Base-by-base conservation (phyloP, 495 filamentous ascomycete genomes). In the Xylaria grammica region DNA sequence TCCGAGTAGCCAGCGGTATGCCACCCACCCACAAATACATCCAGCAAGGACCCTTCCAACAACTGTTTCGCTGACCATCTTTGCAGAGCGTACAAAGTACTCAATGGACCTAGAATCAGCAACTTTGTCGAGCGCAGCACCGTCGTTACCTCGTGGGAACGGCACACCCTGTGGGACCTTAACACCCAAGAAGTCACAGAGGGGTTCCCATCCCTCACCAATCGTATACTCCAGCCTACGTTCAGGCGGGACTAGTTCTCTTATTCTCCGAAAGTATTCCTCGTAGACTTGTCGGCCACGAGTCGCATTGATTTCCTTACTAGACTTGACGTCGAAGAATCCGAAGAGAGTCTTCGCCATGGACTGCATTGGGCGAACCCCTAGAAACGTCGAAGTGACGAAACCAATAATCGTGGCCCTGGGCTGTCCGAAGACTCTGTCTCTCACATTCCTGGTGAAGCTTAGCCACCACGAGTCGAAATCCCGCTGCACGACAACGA, bases 201-300 rank as follows among this genome's bases (percentile, higher is more conserved):
- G 72, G 32, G 79, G 78, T 46, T 73, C 78, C 80, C 80, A 82
- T 11, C 80, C 81, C 53, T 80, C 73, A 54, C 77, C 72, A 30
- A 82, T 74, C n/a, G 72, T 68, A 63, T 74, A 84, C 56, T 78
- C 78, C 48, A 82, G 62, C 30, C 80, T 51, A 15, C 69, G 65
- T 17, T 78, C 75, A 32, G 57, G 52, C 0, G 75, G 70, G 17
- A 79, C 74, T 5, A 75, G 36, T 36, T 68, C 44, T 11, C 69
- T 52, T 1, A 77, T 62, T 36, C 53, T 42, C 15, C 30, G n/a
- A n/a, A 64, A 68, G 17, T 60, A 57, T 19, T 51, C 38, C 11
- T 65, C 54, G 29, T 61, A 65, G 4, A 32, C 26, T 48, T 45
- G 9, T 8, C 27, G 34, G 6, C 26, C 49, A 6, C 26, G 38